Evolutionary conservation across 1,139 yeast species (phyloP).

Genomic region (Taphrina wiesneri): DNA sequence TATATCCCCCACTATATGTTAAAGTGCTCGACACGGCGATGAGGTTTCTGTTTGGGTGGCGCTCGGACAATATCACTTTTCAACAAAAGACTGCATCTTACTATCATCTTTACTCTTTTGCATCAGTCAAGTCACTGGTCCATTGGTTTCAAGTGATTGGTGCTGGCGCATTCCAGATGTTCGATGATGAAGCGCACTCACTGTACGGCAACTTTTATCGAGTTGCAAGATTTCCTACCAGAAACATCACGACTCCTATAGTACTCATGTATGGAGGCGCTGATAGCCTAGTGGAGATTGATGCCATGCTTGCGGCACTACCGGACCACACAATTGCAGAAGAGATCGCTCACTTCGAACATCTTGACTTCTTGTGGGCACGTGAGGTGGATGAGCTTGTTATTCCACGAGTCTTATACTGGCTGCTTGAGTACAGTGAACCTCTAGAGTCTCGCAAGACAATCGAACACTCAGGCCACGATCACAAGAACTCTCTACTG

Average conservation of each 20-base stretch:
- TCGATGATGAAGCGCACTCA: conserved; percentile 56
- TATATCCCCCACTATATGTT: conserved; percentile 73
- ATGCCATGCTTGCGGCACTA: conserved; percentile 64
- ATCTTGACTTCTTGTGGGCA: conserved; percentile 90
- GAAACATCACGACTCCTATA: conserved; percentile 68
- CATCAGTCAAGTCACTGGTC: conserved; percentile 87
- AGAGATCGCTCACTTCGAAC: conserved; percentile 68
- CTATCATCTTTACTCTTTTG: conserved; percentile 82
- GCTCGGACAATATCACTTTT: conserved; percentile 63
- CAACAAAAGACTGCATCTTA: conserved; percentile 75
- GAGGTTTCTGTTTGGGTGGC: conserved; percentile 74
- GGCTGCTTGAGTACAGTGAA: conserved; percentile 38
- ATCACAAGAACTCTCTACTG: not conserved
- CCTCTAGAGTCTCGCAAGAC: not conserved
- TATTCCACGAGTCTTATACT: conserved; percentile 53
- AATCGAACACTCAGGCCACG: not conserved
- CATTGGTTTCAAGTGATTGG: conserved; percentile 95
- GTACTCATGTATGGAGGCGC: conserved; percentile 73
- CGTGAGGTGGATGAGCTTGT: conserved; percentile 59
- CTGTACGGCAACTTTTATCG: conserved; percentile 49
- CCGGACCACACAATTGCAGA: conserved; percentile 49
- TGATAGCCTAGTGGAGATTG: conserved; percentile 83
- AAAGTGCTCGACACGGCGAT: conserved; percentile 70
- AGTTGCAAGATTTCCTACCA: conserved; percentile 67
- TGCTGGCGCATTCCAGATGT: conserved; percentile 82